Percentiles rank a stretch among this genome's conserved stretches.
Conservation (phyloP, 2,329 filamentous ascomycete genomes). For the Pseudocercospora macadamiae region DNA sequence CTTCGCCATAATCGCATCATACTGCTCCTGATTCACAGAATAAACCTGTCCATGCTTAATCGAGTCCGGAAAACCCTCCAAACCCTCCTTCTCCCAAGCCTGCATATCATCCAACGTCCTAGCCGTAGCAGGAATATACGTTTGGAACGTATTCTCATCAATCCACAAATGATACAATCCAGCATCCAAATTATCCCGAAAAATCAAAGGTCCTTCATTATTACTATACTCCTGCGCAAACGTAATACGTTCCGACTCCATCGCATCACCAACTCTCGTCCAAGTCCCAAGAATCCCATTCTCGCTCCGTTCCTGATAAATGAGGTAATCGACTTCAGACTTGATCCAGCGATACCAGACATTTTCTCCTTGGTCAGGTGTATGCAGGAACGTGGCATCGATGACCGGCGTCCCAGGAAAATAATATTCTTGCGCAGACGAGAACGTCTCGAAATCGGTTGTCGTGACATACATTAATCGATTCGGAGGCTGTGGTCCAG, state of each 20-base stretch:
- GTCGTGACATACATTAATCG: slow-evolving; percentile 26
- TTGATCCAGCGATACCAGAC: slow-evolving; percentile 28
- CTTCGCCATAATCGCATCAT: slow-evolving; percentile 20
- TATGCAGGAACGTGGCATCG: slow-evolving; percentile 23
- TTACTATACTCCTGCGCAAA: slow-evolving; percentile 23
- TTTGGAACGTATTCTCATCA: slow-evolving; percentile 25
- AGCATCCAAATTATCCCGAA: slow-evolving; percentile 24
- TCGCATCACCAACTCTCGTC: slow-evolving; percentile 20
- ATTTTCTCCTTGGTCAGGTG: slow-evolving; percentile 15
- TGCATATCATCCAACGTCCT: slow-evolving; percentile 24
- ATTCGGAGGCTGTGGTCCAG: slow-evolving; percentile 21
- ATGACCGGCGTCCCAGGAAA: slow-evolving; percentile 25
- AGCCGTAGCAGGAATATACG: slow-evolving; percentile 24
- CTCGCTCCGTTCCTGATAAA: slow-evolving; percentile 24
- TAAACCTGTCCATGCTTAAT: slow-evolving; percentile 26
- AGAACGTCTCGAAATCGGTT: slow-evolving; percentile 23
- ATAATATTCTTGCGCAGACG: slow-evolving; percentile 22
- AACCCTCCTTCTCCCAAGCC: slow-evolving; percentile 19
- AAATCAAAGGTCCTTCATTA: slow-evolving; percentile 25
- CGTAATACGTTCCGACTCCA: slow-evolving; percentile 14
- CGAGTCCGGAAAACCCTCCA: slow-evolving; percentile 21
- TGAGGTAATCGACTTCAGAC: slow-evolving; percentile 20
- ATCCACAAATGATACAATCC: slow-evolving; percentile 26
- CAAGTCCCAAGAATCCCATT: slow-evolving; percentile 23
- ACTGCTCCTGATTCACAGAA: slow-evolving; percentile 20